Conservation (phyloP, 257 asterid genomes). For the Penstemon eatonii region DNA sequence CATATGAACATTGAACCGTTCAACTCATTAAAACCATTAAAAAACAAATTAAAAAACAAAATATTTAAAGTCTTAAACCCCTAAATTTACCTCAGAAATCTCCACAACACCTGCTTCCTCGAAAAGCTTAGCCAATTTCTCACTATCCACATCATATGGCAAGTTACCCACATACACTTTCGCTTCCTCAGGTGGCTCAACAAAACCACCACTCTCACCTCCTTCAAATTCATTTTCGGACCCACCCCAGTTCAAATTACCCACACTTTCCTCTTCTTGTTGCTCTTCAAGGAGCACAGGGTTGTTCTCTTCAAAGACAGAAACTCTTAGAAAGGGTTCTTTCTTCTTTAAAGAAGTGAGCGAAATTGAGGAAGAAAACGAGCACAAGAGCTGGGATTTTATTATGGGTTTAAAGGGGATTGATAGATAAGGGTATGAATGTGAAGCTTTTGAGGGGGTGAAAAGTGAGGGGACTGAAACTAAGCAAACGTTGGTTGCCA, state of each 20-base stretch:
- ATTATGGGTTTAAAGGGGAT: slow-evolving; percentile 45
- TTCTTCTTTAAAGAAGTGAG: slow-evolving; percentile 34
- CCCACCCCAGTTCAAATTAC: slow-evolving; percentile 22
- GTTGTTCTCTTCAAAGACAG: slow-evolving; percentile 52
- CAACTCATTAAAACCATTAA: background rate
- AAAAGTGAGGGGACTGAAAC: slow-evolving; percentile 52
- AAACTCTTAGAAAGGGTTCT: slow-evolving; percentile 42
- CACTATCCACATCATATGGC: slow-evolving; percentile 73
- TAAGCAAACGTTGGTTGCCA: slow-evolving; percentile 56
- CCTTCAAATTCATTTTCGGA: slow-evolving; percentile 16
- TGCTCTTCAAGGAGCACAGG: slow-evolving; percentile 31
- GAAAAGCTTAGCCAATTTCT: slow-evolving; percentile 64
- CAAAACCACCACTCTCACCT: slow-evolving; percentile 34
- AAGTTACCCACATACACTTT: slow-evolving; percentile 87
- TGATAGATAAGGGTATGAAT: slow-evolving; percentile 30
- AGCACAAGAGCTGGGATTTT: slow-evolving; percentile 43
- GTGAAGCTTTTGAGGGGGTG: slow-evolving; percentile 44
- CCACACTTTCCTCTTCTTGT: slow-evolving; percentile 13
- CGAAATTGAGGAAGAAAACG: slow-evolving; percentile 39
- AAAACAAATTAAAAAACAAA: no score
- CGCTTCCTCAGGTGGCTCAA: slow-evolving; percentile 76
- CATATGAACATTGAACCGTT: background rate
- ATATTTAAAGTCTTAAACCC: background rate
- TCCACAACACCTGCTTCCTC: slow-evolving; percentile 89
- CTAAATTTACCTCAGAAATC: slow-evolving; percentile 62